Base-by-base conservation (phyloP, 1,284 basidiomycete genomes). In the Rhodotorula sp. region DNA sequence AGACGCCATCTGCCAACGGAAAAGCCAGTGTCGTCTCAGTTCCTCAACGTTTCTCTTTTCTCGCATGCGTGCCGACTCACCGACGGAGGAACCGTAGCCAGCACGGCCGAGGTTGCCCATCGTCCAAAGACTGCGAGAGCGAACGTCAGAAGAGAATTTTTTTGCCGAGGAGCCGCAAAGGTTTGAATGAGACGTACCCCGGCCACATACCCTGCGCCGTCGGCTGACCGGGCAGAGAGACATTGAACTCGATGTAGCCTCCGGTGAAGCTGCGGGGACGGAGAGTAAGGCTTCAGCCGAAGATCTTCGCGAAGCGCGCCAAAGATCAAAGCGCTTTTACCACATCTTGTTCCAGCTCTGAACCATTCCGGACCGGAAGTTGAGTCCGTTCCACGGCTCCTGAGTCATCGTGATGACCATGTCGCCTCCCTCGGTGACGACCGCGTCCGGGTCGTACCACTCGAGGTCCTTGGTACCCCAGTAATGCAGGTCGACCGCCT, bases 291-390 rank as follows among this genome's bases (percentile, higher is more conserved):
- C 61, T 28, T 38, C 6, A 43, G 23, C 34, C 10, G 61, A 12
- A 23, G 15, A 19, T n/a, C 18, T 3, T 3, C 4, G 10, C 21
- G 10, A 48, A 34, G 12, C 19, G 31, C 14, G 8, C 8, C n/a
- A 49, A 52, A 49, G 7, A 2, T 4, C 3, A 23, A 15, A 23
- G 28, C 5, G 66, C 8, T 80, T 81, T 73, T n/a, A 68, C 67
- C 95, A 98, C 78, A 98, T 90, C 80, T 97, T 93, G 81, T 94
- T 94, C 92, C 92, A 67, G 28, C 60, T 64, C 85, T 76, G 71
- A 18, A 85, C 74, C 81, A 84, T 83, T 34, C 84, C 85, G 6
- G 82, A 83, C 50, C 88, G 84, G 79, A 89, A 95, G 77, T 91
- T 82, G 72, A 97, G 84, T 66, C 86, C 87, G 80, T 97, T 89